These are phyloP conservation scores for Fusarium tjaetaba DNA, from an alignment of 2,329 filamentous ascomycete species.

Conservation along the genomic window DNA sequence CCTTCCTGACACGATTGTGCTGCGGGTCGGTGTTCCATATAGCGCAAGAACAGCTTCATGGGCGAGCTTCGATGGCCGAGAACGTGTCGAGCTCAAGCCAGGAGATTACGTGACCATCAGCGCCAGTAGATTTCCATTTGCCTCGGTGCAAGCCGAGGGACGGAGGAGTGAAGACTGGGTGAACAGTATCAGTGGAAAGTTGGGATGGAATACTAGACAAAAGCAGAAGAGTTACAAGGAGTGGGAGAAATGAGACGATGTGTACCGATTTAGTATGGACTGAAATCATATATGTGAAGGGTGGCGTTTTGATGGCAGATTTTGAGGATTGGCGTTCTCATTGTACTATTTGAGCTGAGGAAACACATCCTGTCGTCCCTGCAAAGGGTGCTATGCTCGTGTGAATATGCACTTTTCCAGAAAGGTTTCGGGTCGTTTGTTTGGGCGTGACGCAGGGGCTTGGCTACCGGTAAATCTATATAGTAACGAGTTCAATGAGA, in stretches of 20 bases:
- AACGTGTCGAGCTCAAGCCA: conserved; percentile 80
- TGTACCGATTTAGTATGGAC: not conserved
- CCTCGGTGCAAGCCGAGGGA: conserved; percentile 76
- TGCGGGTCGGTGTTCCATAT: conserved; percentile 94
- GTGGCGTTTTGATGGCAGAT: conserved; percentile 5
- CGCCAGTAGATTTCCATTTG: conserved; percentile 83
- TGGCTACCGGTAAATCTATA: not conserved
- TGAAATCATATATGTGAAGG: not conserved
- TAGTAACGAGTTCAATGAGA: not conserved
- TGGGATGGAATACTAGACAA: conserved; percentile 84
- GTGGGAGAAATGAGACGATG: conserved; percentile 52
- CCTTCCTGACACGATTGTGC: conserved; percentile 92
- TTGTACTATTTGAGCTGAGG: not conserved
- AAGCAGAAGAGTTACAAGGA: conserved; percentile 73
- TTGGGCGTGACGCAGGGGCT: not conserved
- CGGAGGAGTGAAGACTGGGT: conserved; percentile 81
- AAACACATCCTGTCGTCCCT: not conserved
- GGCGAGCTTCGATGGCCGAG: conserved; percentile 97
- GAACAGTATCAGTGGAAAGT: conserved; percentile 79
- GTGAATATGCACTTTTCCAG: not conserved
- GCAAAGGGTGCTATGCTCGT: not conserved
- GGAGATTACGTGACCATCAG: conserved; percentile 89
- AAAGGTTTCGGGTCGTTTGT: not conserved
- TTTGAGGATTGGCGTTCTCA: not conserved
- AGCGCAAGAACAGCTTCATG: conserved; percentile 88